phyloP scores from a whole-genome alignment of 768 basidiomycete genomes.

The Tephrocybe sp. region DNA sequence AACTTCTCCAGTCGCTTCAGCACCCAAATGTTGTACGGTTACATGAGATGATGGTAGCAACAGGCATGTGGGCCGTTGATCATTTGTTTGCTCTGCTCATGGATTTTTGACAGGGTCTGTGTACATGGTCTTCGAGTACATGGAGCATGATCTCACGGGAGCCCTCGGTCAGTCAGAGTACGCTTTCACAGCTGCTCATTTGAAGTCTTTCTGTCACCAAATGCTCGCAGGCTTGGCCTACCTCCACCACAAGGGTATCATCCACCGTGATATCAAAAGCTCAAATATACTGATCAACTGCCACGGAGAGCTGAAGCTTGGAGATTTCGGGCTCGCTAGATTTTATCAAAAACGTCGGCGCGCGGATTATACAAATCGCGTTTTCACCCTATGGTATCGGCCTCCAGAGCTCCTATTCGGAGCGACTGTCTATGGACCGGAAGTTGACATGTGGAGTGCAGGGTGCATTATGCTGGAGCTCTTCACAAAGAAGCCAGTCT shows the following conservation, averaged over 20 bases:
- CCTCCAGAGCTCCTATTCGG: slow-evolving; percentile 95
- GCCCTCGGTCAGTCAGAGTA: slow-evolving; percentile 91
- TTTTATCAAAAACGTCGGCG: slow-evolving; percentile 91
- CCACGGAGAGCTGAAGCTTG: slow-evolving; percentile 91
- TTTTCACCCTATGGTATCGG: slow-evolving; percentile 98
- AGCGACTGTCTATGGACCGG: slow-evolving; percentile 93
- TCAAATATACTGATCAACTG: slow-evolving; percentile 96
- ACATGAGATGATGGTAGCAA: slow-evolving; percentile 98
- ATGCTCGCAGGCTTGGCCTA: slow-evolving; percentile 95
- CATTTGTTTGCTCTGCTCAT: slow-evolving; percentile 5
- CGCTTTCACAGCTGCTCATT: slow-evolving; percentile 78
- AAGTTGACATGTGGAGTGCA: slow-evolving; percentile 99
- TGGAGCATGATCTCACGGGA: slow-evolving; percentile 98
- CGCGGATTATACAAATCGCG: slow-evolving; percentile 98
- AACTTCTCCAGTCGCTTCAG: slow-evolving; percentile 86
- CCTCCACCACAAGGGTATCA: slow-evolving; percentile 92
- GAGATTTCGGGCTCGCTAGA: slow-evolving; percentile 95
- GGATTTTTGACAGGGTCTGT: slow-evolving; percentile 70
- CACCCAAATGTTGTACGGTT: slow-evolving; percentile 89
- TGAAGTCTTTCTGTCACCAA: slow-evolving; percentile 94
- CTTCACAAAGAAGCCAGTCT: slow-evolving; percentile 93
- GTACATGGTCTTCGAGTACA: slow-evolving; percentile 99
- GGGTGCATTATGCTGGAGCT: slow-evolving; percentile 99
- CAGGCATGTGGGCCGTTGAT: slow-evolving; percentile 55
- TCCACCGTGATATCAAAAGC: slow-evolving; percentile 98